Evolutionary conservation across 805 yeast species (phyloP), one percentile per base, ranked within the genome.

Genomic region (Yueomyces sinensis): DNA sequence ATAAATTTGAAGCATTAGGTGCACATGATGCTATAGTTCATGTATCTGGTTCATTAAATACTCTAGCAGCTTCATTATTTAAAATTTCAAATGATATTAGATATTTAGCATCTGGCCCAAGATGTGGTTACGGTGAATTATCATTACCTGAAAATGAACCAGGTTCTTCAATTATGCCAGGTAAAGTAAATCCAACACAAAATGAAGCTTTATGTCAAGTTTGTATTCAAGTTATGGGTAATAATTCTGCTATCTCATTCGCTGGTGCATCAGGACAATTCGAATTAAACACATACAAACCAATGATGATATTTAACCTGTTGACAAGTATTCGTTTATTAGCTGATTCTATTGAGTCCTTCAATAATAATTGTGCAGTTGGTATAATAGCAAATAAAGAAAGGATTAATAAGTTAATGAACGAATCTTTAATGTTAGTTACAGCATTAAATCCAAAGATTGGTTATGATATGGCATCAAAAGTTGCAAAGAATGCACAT

Each of bases 221-320:
- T 41, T 86, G 95, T 58, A 74, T 91, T 43, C 98, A 91, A 70
- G 96, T 91, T 19, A 84, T 91, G 58, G 98, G 98, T 61, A 91
- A 91, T 76, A 78, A 91, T 64, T 64, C 95, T 31, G 75, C 95
- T 44, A 82, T 91, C 64, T 87, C 97, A 25, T 84, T 83, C 58
- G 94, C 95, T 30, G 98, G 98, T 56, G 96, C 98, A 27, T 82
- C 94, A 28, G 98, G 98, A 50, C 98, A 91, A 68, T 91, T 91
- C 51, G 98, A 91, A 70, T 76, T 91, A 61, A 91, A 91, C 62
- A 98, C 87, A 30, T 91, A 84, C 79, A 91, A 91, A 72, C 98
- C 98, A 34, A 84, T 91, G 35, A 65, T 91, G 82, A 84, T 83
- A 54, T 70, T 87, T 41, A 91, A 89, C 75, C 70, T 91, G 61